Evolutionary conservation across 345 rosid species (phyloP).

Genomic region (Nasturtium officinale): DNA sequence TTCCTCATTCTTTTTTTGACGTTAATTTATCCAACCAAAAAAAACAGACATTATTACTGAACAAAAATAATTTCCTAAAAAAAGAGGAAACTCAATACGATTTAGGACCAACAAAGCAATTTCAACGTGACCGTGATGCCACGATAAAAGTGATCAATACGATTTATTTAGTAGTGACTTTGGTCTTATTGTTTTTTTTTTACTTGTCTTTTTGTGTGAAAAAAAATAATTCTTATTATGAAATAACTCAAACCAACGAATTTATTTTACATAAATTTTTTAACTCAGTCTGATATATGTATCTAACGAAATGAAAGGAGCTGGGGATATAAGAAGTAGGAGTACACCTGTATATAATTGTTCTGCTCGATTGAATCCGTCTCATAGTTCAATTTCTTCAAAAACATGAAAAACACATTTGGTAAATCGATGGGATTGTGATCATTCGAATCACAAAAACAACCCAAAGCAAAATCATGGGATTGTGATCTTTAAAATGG

Average conservation of each 20-base stretch:
- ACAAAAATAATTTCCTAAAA: neutral
- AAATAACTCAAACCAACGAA: neutral
- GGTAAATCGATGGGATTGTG: too few species aligned
- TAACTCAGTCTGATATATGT: neutral
- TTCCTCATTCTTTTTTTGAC: constrained; percentile 13
- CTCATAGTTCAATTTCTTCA: too few species aligned
- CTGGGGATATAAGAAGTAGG: too few species aligned
- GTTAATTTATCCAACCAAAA: constrained; percentile 19
- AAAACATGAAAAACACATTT: too few species aligned
- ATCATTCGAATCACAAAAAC: too few species aligned
- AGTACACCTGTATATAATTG: too few species aligned
- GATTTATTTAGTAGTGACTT: too few species aligned
- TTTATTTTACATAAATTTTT: neutral
- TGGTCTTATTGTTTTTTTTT: neutral
- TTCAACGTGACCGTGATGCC: constrained; percentile 34
- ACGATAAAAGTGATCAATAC: too few species aligned
- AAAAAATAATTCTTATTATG: too few species aligned
- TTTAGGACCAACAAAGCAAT: constrained; percentile 32
- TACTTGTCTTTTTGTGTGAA: neutral
- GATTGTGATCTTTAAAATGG: neutral
- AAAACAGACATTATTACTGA: neutral
- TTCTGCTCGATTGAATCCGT: too few species aligned
- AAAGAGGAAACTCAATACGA: neutral
- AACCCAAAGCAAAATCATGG: neutral
- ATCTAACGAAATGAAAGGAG: neutral